Percentiles rank a stretch among this genome's conserved stretches.
Evolutionary conservation across 2,329 filamentous ascomycete genomes (phyloP).

Genomic region (Pestalotiopsis sp.): DNA sequence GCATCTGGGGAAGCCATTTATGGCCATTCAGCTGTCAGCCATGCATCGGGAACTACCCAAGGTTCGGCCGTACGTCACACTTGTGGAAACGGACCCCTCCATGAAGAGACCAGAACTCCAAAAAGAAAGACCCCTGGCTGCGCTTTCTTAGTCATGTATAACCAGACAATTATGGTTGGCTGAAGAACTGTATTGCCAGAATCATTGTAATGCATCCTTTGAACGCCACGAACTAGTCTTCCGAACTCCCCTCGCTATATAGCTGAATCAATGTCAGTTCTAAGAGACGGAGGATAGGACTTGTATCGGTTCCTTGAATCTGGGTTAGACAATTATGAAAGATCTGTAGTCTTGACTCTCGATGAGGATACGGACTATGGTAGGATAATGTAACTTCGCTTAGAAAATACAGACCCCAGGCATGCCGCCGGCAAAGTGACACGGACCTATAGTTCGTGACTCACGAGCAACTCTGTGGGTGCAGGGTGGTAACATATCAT

Average conservation of each 20-base stretch:
- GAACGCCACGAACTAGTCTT: not conserved
- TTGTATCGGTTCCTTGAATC: not conserved
- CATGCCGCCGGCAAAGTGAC: not conserved
- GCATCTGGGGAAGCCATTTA: not conserved
- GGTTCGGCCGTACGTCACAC: not conserved
- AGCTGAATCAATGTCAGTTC: not conserved
- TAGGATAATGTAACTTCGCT: not conserved
- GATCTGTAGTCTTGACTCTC: not conserved
- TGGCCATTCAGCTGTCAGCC: not conserved
- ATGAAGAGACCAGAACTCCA: not conserved
- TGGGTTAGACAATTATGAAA: not conserved
- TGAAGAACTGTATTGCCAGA: not conserved
- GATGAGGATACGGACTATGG: not conserved
- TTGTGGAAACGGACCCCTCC: not conserved
- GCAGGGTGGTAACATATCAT: not conserved
- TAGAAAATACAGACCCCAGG: not conserved
- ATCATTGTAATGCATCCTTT: not conserved
- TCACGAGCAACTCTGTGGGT: not conserved
- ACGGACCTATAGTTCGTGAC: not conserved
- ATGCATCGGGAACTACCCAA: not conserved
- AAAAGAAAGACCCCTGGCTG: not conserved
- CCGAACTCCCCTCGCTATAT: not conserved
- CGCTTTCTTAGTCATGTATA: not conserved
- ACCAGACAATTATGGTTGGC: not conserved
- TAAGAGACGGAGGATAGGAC: not conserved